phyloP scores from a whole-genome alignment of 2,329 filamentous ascomycete species.

The Aspergillus texensis region DNA sequence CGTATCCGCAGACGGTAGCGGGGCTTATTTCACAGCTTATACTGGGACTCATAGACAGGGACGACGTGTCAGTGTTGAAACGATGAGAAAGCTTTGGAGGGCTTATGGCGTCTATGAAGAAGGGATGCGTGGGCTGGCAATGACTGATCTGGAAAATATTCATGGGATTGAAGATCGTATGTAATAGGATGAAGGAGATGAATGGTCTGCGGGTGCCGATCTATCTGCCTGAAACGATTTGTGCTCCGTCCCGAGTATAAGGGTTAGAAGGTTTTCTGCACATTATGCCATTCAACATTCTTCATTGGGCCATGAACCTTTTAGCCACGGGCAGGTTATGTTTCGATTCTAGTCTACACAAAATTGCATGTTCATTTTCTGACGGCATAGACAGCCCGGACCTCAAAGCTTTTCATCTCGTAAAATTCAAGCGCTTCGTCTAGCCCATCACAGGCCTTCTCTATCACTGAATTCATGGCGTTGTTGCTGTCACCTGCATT shows the following conservation, averaged over 20 bases:
- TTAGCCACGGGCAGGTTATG: neutral
- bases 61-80: neutral
- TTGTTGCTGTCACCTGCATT: too few relatives aligned
- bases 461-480: neutral
- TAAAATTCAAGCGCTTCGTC: too few relatives aligned
- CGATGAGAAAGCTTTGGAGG: neutral
- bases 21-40: neutral
- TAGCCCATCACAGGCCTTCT: neutral
- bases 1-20: neutral
- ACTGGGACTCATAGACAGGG: neutral
- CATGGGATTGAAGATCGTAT: neutral
- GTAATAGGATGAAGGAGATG: neutral
- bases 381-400: neutral
- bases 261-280: neutral
- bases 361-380: neutral
- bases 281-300: neutral
- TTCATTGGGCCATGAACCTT: neutral
- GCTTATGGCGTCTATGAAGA: neutral
- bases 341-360: neutral
- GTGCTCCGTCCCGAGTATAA: neutral
- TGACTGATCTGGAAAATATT: neutral
- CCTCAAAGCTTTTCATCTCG: neutral
- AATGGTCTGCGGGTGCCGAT: too few relatives aligned
- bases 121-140: neutral
- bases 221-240: neutral